Conservation (phyloP, 306 rosid species). For the Dalbergia oliveri region DNA sequence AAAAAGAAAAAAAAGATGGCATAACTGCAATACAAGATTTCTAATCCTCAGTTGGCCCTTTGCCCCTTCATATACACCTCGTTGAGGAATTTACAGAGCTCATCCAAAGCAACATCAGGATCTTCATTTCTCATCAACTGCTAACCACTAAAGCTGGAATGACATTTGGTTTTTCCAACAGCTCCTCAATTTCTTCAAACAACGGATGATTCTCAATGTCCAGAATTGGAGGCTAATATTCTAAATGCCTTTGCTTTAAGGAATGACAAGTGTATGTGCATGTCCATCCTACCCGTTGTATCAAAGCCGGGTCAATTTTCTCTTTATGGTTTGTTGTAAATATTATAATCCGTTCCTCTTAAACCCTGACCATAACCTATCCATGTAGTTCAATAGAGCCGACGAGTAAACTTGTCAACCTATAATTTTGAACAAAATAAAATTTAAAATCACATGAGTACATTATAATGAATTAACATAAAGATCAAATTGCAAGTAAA, state of each 20-base stretch:
- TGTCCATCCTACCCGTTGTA: conserved; percentile 71
- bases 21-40: too few relatives aligned
- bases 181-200: conserved; percentile 40
- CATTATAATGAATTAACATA: too few relatives aligned
- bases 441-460: too few relatives aligned
- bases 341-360: conserved; percentile 67
- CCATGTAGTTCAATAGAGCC: conserved; percentile 59
- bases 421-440: neutral
- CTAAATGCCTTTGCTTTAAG: conserved; percentile 54
- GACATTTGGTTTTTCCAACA: conserved; percentile 49
- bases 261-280: conserved; percentile 66
- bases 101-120: conserved; percentile 43
- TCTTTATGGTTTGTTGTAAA: conserved; percentile 71
- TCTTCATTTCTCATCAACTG: conserved; percentile 63
- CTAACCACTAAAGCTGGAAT: conserved; percentile 63
- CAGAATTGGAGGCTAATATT: conserved; percentile 53
- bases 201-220: conserved; percentile 37
- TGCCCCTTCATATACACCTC: neutral
- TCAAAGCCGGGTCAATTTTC: conserved; percentile 58
- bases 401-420: conserved; percentile 42
- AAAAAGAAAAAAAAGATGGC: too few relatives aligned
- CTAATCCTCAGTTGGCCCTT: neutral
- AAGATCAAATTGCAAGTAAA: too few relatives aligned
- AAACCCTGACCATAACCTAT: conserved; percentile 69
- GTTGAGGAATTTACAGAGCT: conserved; percentile 47